Evolutionary conservation across 192 early-diverging fungal genomes (phyloP), one percentile per base, ranked within the genome.

Genomic region (Coemansia sp.): DNA sequence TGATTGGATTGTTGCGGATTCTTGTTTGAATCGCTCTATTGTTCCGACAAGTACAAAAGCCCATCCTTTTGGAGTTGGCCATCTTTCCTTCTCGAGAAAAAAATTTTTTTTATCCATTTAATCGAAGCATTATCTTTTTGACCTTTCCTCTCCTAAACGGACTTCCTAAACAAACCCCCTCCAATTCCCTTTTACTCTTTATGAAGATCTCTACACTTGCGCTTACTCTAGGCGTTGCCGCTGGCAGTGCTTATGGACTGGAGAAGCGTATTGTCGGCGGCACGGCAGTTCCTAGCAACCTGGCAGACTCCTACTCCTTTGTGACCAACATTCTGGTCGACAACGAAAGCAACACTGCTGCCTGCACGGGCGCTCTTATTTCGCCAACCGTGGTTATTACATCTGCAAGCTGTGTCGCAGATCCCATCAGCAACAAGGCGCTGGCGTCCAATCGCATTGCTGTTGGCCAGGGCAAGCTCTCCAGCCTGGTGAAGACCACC

Each of bases 381-480:
- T 56, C 73, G 40, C 53, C 66, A 7, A 76, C 57, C 3, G 52
- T 66, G 3, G 55, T 76, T 11, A 17, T 76, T 23, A 64, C 62
- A 8, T 56, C 66, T 5, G 73, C 73, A 2, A 52, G 32, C 40
- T 76, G 73, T 51, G 73, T 76, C 12, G 57, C 73, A 6, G 66
- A 76, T 36, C 34, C 66, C n/a, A 48, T 76, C 6, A 66, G 73
- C 66, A 66, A 68, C 73, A 69, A 69, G 63, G 66, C 73, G 11
- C 52, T 76, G 8, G 12, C 53, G 17, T 14, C 39, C 36, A 62
- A 38, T 47, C 55, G 51, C 16, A 51, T 76, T 23, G 37, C 61
- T 11, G 63, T 76, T 8, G 73, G 73, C 20, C 66, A 65, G 20
- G 73, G 73, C 20, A 38, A 49, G 40, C 37, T 58, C 0, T 40